Percentiles rank a stretch among this genome's conserved stretches.
Conservation (phyloP, 345 rosid genomes). For the Salix purpurea region DNA sequence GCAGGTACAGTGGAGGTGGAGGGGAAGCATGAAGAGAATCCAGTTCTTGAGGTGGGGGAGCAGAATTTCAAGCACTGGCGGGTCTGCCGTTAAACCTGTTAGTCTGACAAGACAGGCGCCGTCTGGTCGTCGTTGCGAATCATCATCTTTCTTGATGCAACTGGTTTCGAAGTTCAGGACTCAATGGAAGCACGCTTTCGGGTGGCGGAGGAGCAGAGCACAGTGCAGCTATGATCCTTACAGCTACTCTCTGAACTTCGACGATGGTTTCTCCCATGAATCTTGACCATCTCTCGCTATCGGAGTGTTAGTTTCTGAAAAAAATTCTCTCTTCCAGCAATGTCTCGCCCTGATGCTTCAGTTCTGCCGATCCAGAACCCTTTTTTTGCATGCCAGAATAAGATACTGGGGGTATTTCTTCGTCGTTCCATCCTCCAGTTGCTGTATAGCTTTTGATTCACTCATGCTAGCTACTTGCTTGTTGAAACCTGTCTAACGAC, state of each 20-base stretch:
- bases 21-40: constrained; percentile 13
- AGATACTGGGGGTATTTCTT: background rate
- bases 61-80: constrained; percentile 8
- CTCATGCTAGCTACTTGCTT: background rate
- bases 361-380: background rate
- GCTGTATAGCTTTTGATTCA: background rate
- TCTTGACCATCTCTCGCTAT: background rate
- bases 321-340: background rate
- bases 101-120: constrained; percentile 6
- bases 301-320: background rate
- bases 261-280: constrained; percentile 21
- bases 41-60: constrained; percentile 24
- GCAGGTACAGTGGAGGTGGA: background rate
- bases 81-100: constrained; percentile 14
- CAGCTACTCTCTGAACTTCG: constrained; percentile 34
- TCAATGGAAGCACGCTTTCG: constrained; percentile 19
- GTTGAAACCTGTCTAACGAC: background rate
- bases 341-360: background rate
- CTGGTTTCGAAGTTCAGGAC: constrained; percentile 22
- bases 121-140: constrained; percentile 4
- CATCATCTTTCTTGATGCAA: constrained; percentile 18
- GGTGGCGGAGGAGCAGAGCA: constrained; percentile 16
- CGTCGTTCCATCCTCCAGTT: background rate
- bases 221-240: constrained; percentile 31
- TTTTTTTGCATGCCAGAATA: background rate